Conservation (phyloP, 495 filamentous ascomycete species). For the Aspergillus steynii region DNA sequence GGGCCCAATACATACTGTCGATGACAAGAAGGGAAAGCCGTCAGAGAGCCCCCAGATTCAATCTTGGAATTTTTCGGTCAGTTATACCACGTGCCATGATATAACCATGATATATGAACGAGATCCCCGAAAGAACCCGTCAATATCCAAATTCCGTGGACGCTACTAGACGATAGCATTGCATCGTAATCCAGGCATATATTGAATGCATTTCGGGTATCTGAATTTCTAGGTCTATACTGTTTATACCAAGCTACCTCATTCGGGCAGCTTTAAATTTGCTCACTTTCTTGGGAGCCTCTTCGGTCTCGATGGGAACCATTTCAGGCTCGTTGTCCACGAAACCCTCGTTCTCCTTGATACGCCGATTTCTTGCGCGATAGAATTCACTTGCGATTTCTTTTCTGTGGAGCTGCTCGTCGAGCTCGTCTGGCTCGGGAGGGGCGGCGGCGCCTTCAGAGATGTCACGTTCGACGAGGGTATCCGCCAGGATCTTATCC, state of each 20-base stretch:
- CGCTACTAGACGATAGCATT: not conserved
- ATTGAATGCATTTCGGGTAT: conserved; percentile 14
- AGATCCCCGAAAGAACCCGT: not conserved
- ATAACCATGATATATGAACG: conserved; percentile 13
- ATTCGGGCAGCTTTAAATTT: conserved; percentile 86
- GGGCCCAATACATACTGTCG: conserved; percentile 24
- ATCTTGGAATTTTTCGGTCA: conserved; percentile 26
- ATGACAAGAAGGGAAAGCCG: conserved; percentile 18
- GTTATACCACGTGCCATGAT: conserved; percentile 20
- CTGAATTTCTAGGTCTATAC: conserved; percentile 8
- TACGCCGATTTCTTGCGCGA: conserved; percentile 73
- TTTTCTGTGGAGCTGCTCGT: conserved; percentile 68
- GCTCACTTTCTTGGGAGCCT: conserved; percentile 73
- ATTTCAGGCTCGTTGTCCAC: conserved; percentile 57
- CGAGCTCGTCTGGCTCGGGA: conserved; percentile 69
- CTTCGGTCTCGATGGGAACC: conserved; percentile 59
- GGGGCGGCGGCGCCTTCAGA: conserved; percentile 25
- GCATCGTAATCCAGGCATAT: not conserved
- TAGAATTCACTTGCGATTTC: conserved; percentile 82
- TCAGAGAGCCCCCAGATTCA: conserved; percentile 28
- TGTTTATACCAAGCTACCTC: conserved; percentile 30
- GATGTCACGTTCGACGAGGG: conserved; percentile 62
- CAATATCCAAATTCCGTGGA: conserved; percentile 4
- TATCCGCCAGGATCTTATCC: conserved; percentile 56
- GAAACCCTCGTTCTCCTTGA: conserved; percentile 78